Conservation (phyloP, 805 yeast genomes). For the Metschnikowia amazonensis region DNA sequence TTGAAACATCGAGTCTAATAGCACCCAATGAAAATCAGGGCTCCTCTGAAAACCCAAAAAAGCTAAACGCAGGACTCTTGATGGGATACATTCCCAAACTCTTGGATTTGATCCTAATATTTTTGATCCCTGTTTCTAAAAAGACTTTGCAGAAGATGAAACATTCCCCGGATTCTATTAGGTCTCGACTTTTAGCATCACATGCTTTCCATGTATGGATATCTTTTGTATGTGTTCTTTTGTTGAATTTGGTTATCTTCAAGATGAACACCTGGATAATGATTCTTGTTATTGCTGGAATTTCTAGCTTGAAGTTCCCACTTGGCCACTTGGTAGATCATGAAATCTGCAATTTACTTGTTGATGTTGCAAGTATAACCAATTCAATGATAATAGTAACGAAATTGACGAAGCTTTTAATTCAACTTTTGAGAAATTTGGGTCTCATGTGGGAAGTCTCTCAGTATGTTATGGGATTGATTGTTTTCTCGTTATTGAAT, state of each 20-base stretch:
- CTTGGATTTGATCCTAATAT: conserved; percentile 6
- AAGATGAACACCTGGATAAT: conserved; percentile 2
- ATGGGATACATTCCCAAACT: not conserved
- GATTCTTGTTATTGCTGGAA: not conserved
- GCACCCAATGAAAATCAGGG: not conserved
- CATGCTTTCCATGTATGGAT: conserved; percentile 17
- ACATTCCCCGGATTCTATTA: not conserved
- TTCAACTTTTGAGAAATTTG: conserved; percentile 38
- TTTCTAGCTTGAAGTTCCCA: not conserved
- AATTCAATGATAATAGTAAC: conserved; percentile 28
- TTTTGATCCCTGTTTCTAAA: conserved; percentile 10
- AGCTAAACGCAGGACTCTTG: not conserved
- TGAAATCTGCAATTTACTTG: conserved; percentile 2
- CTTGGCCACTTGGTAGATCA: conserved; percentile 10
- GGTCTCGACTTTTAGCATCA: conserved; percentile 13
- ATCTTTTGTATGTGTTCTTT: not conserved
- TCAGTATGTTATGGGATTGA: conserved; percentile 47
- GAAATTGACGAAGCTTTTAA: conserved; percentile 22
- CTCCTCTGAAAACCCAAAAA: not conserved
- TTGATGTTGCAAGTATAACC: conserved; percentile 18
- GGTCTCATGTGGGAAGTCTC: conserved; percentile 43
- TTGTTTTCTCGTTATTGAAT: conserved; percentile 48
- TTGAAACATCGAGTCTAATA: conserved; percentile 9
- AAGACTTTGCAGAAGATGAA: conserved; percentile 1
- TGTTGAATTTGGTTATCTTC: conserved; percentile 6